Evolutionary conservation across 164 flowering plant genomes (phyloP).

Genomic region (Cinnamomum micranthum): DNA sequence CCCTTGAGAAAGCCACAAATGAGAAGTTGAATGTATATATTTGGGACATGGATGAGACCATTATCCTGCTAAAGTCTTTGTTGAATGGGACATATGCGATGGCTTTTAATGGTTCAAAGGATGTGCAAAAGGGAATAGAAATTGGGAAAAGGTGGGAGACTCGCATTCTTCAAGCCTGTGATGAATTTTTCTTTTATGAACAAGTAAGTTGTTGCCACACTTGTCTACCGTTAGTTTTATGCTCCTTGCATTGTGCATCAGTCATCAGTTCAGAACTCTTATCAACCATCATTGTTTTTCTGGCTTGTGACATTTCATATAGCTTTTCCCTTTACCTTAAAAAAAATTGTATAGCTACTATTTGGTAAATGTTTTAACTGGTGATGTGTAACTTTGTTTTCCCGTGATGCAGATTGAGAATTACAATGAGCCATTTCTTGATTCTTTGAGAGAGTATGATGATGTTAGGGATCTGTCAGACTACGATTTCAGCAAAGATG

Average conservation of each 20-base stretch:
- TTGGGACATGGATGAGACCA: conserved; percentile 99
- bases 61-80: conserved; percentile 81
- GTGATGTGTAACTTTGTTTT: neutral
- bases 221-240: neutral
- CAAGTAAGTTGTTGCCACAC: conserved; percentile 40
- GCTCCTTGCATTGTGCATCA: neutral
- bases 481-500: conserved; percentile 74
- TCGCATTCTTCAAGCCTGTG: conserved; percentile 65
- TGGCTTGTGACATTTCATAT: neutral
- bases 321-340: neutral
- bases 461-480: conserved; percentile 74
- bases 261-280: neutral
- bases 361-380: neutral
- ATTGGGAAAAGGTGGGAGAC: conserved; percentile 85
- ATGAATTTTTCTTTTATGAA: conserved; percentile 74
- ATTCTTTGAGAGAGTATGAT: conserved; percentile 61
- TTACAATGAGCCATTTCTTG: conserved; percentile 70
- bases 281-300: neutral
- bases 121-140: conserved; percentile 68
- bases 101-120: conserved; percentile 65
- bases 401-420: conserved; percentile 60
- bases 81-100: conserved; percentile 75
- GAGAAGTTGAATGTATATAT: conserved; percentile 54
- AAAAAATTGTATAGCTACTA: neutral
- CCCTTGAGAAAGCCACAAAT: conserved; percentile 18